Evolutionary conservation across 1,284 basidiomycete species (phyloP), one percentile per base, ranked within the genome.

Genomic region (Ustilago xerochloae): DNA sequence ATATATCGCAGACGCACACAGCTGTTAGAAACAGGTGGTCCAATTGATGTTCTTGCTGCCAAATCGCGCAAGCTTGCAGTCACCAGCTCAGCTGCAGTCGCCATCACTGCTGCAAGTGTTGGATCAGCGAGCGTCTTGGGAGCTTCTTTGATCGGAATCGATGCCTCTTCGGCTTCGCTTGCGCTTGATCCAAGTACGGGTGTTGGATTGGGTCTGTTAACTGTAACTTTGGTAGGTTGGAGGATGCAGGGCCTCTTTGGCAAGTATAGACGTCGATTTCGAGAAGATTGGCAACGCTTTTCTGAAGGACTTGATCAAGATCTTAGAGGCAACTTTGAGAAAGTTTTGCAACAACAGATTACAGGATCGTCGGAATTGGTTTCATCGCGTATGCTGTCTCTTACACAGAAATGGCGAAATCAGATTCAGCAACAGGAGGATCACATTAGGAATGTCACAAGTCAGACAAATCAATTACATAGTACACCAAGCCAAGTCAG

Each of bases 161-260:
- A 70, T 33, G 52, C 74, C 1, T 30, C 76, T 9, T 60, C 57
- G 4, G 66, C 67, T 10, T 33, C 74, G 6, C n/a, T 78, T 12
- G 68, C 57, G 3, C 68, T 82, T 18, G 76, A 82, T 43, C 61
- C 81, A 3, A 73, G 69, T 32, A 84, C 82, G 15, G 80, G 71
- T 6, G 55, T 75, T 0, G 85, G 76, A 0, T 30, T 79, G 18
- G 81, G 78, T 4, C 56, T 82, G 4, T 50, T 85, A 10, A 83
- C 80, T 12, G 64, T 71, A 6, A 75, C 72, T 6, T 13, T 80
- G 18, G 74, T 70, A 9, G 82, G 79, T 8, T 85, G 81, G 79
- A 68, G 71, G n/a, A 55, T 85, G 58, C 85, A 86, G 63, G 76
- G 81, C 2, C 51, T 72, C 18, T 86, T 81, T 81, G 70, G 66